Evolutionary conservation across 805 yeast genomes (phyloP), one percentile per base, ranked within the genome.

Genomic region (Blastobotrys muscicola): DNA sequence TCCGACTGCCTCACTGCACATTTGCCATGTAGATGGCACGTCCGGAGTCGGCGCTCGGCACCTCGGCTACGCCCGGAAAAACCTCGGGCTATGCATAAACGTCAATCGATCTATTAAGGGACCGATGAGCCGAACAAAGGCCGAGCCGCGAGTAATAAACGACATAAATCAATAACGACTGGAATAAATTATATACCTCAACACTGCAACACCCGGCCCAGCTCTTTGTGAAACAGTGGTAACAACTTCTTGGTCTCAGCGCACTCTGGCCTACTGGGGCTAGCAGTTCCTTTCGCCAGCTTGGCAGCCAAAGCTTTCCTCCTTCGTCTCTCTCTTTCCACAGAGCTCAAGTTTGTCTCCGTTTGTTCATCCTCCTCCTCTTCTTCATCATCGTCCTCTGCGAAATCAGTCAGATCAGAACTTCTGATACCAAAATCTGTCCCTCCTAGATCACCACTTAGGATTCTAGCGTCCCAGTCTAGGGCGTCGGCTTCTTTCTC

Each of bases 361-460:
- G 57, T 56, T 33, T 56, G 56, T 11, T 54, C 60, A 23, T 58
- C 60, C 9, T 62, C 57, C 35, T 60, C 63, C 39, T 60, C 69
- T 20, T 57, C 61, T 31, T 61, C 62, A n/a, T 56, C 46, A 26
- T 55, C 56, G 9, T 49, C 57, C 9, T 56, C 60, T 5, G 51
- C 56, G 23, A 69, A 50, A 45, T 71, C 75, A 14, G 66, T 67
- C n/a, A 70, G 50, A 48, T 75, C 79, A 38, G 69, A 67, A 26
- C 71, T 76, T 13, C 68, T 65, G 10, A 74, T 49, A 0, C 79
- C 80, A 46, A 74, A 67, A 43, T 73, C 75, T 3, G 64, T 59
- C 8, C 68, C 62, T 8, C 66, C 64, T 48, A 72, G 57, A 0
- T 71, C 63, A 3, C 70, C 69, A 7, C 65, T 56, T 1, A 68